Base-by-base conservation (phyloP, 768 basidiomycete species). In the Astraeus odoratus region DNA sequence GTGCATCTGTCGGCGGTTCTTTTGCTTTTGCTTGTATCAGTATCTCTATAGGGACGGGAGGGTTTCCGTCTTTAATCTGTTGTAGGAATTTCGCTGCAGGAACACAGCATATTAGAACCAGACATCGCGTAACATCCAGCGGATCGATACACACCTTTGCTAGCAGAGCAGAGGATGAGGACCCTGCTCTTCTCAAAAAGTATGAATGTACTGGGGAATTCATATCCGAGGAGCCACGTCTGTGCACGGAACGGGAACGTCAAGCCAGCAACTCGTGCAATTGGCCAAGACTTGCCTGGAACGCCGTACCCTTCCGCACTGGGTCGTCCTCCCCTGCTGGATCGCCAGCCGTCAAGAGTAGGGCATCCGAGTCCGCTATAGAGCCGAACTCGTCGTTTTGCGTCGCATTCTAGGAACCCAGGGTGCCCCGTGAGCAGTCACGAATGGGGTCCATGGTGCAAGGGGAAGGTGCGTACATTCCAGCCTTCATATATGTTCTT, bases 171-270 rank as follows among this genome's bases (percentile, higher is more conserved):
- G 22, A 96, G 68, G 31, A 97, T 83, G 26, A 71, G 70, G 16
- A 98, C 67, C 57, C 78, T 86, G 43, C 83, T 72, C 56, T 84
- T 84, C 46, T 82, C 76, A 56, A 98, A 86, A 16, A 97, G 70
- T 47, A 94, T 75, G 23, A 97, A 71, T 0, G 95, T 97, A 0
- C 92, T 91, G 2, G 95, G 96, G 59, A 98, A 98, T 65, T 99
- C 95, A 64, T 93, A 98, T 12, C 94, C 95, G 30, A 98, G 76
- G 15, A 99, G 73, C 89, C 93, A 96, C 59, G 93, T 94, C 95
- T 96, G 52, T 20, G 46, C 30, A 39, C 22, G 42, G 35, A 39
- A 29, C 40, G 39, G 42, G 54, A 42, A 45, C 22, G 31, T 24
- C 10, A 39, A 23, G 19, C 27, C 27, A 47, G 40, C 38, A 18